Evolutionary conservation across 768 basidiomycete genomes (phyloP), one percentile per base, ranked within the genome.

Genomic region (Boletus subcaerulescens): DNA sequence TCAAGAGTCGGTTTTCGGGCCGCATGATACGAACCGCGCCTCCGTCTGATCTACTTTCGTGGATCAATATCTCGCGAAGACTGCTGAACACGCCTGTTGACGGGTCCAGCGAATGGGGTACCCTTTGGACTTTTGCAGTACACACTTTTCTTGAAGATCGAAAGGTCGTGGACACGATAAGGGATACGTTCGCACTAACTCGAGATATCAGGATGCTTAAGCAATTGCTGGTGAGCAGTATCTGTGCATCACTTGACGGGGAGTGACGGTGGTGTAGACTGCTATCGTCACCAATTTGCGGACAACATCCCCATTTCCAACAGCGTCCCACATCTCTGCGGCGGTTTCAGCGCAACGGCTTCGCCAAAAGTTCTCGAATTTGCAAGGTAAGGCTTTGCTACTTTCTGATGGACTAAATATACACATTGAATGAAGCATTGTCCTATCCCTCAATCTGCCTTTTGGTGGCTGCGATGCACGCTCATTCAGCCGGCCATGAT

Each of bases 1-100:
- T 99, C 47, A 97, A 98, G 72, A 97, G 93, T 60, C 84, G 97
- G 4, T 99, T 98, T 73, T 98, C 95, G 2, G 93, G 94, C 32
- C 80, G 97, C 52, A 90, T 93, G 63, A 77, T 95, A 52, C 83
- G 91, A 45, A 86, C 91, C 7, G 80, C 84, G 0, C 82, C 89
- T 14, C 84, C 86, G 3, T 64, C 73, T 5, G 74, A 73, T 10
- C 55, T 84, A 1, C 70, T 74, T 4, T 72, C 71, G 17, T 89
- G 86, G 77, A 65, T 81, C 13, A 67, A 64, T 9, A 68, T 84
- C n/a, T 75, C 82, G 44, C 77, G 74, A 57, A 65, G 63, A 1
- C 65, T 82, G 5, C 67, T 96, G 4, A 71, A 61, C 9, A 54
- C 49, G 10, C 51, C 66, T 11, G 32, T 64, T 3, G 71, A 70